Evolutionary conservation across 2,329 filamentous ascomycete species (phyloP), one percentile per base, ranked within the genome.

Genomic region (Paramyrothecium roridum): DNA sequence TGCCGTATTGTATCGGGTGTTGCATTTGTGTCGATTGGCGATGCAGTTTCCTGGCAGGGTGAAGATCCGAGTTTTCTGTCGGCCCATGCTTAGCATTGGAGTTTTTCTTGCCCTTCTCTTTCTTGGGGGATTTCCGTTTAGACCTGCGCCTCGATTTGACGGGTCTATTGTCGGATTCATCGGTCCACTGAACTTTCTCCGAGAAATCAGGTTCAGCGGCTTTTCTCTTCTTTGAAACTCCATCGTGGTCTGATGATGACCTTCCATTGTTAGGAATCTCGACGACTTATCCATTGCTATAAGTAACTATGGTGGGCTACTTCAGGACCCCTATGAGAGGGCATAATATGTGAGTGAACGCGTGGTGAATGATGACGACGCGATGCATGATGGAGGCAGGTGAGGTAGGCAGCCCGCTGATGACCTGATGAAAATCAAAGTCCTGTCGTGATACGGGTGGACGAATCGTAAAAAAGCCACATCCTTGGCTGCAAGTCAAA

Each of bases 101-200:
- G 0, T 57, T 48, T 26, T 61, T 60, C 22, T 65, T 55, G 2
- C 56, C 58, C 20, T 65, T 67, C 54, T 64, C 67, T 50, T 65
- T 70, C 2, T 57, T 54, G 2, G 61, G 66, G 13, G 67, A 66
- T 45, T 71, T 70, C 13, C 67, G 61, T 50, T 64, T 67, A 4
- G 59, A 61, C 54, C 60, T 63, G 17, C 61, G 59, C 40, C 65
- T 81, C 76, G 81, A 53, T 65, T 73, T 65, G 73, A 82, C 73
- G 59, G 90, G 90, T 8, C 80, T 78, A 21, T 79, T 77, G 23
- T 83, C 80, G 1, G 84, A 84, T 37, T 87, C 83, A 55, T 85
- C 84, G 3, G 80, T 81, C 79, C 78, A 83, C n/a, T 73, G 65
- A 1, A 80, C 72, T 61, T 78, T 80, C 55, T 78, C 76, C 17